Base-by-base conservation (phyloP, 2,329 filamentous ascomycete species). In the Botrytis squamosa region DNA sequence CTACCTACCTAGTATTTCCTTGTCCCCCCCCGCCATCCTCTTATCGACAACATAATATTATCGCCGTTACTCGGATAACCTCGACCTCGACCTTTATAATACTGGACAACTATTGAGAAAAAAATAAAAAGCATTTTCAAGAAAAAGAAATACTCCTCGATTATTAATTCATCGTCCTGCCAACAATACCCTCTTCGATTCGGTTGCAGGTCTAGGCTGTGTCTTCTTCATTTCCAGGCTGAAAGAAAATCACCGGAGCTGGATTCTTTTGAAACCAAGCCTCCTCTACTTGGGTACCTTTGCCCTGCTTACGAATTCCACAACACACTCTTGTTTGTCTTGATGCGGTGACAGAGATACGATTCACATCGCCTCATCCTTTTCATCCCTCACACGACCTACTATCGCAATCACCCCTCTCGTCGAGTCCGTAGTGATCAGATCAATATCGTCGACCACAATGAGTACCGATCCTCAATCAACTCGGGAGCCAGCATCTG, bases 41-140 rank as follows among this genome's bases (percentile, higher is more conserved):
- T 76, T 77, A 79, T 79, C 76, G 71, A 75, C 55, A 40, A 71
- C 71, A 65, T 65, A 71, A 55, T 74, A 74, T 73, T 74, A 76
- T 75, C 70, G 64, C 72, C 22, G 60, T 64, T 25, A 42, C 18
- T 38, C 59, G 38, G 70, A 71, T 74, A 71, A 74, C 72, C 52
- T 52, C 44, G n/a, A 55, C 25, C 46, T 49, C 46, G 20, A 49
- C 72, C 46, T 52, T 33, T 46, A 70, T 52, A 18, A 29, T 57
- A 57, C 52, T 57, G n/a, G 22, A 33, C 36, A 60, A 59, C 33
- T 73, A 66, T 72, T 75, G 59, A 73, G 64, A 55, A 49, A 18
- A 42, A 29, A 57, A 18, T 4, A 8, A 57, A 55, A 57, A 57
- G 52, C 60, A 36, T 57, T 59, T 66, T 25, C 52, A 49, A 71